phyloP scores from a whole-genome alignment of 169 alveolate species.

The Eimeria tenella region DNA sequence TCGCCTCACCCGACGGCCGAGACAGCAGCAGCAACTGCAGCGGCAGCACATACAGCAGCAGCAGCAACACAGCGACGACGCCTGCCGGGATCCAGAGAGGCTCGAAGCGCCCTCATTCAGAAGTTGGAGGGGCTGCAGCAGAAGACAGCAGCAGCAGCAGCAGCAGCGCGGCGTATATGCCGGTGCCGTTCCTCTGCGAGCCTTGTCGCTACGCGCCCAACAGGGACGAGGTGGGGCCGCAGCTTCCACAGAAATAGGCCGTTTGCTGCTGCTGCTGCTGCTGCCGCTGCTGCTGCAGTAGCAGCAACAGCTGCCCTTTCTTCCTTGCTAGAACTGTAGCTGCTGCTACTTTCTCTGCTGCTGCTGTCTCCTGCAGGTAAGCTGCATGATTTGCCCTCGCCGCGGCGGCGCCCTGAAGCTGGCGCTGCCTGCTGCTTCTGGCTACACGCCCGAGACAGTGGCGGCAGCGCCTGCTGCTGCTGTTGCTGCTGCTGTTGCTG shows the following conservation, averaged over 20 bases:
- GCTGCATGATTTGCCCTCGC: slow-evolving; percentile 84
- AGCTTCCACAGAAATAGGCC: no score
- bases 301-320: neutral
- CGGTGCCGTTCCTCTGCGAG: slow-evolving; percentile 53
- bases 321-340: neutral
- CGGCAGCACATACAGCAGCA: slow-evolving; percentile 55
- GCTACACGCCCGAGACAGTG: slow-evolving; percentile 2
- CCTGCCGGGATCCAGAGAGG: neutral
- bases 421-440: slow-evolving; percentile 30
- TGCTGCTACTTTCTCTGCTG: neutral
- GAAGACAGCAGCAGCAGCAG: slow-evolving; percentile 42
- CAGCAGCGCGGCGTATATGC: neutral
- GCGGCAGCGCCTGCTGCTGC: neutral
- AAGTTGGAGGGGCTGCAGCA: neutral
- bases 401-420: slow-evolving; percentile 88
- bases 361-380: slow-evolving; percentile 48
- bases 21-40: slow-evolving; percentile 60
- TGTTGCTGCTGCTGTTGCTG: slow-evolving; percentile 31
- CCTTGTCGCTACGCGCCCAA: slow-evolving; percentile 37
- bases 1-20: neutral
- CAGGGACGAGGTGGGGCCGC: neutral
- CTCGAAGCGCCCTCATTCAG: slow-evolving; percentile 30
- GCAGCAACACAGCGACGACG: slow-evolving; percentile 19
- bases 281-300: neutral
- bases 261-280: no score